phyloP scores from a whole-genome alignment of 73 alveolate species.

The Breviolum minutum region DNA sequence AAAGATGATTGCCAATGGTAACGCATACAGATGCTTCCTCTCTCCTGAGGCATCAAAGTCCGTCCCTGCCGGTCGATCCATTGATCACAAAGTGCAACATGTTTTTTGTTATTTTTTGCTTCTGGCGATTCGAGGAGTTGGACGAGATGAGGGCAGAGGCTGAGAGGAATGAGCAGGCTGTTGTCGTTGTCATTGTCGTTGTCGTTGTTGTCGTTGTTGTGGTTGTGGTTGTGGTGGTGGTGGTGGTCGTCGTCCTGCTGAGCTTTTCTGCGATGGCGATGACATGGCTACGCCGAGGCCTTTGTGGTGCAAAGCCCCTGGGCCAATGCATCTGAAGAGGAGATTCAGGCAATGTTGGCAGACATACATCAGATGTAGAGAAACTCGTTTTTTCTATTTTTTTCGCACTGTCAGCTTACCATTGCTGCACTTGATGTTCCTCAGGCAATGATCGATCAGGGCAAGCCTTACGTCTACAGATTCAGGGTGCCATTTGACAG shows the following conservation, averaged over 20 bases:
- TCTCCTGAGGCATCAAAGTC: conserved; percentile 30
- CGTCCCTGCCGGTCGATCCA: too few relatives aligned
- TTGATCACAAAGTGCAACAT: background rate
- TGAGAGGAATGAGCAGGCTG: conserved; percentile 61
- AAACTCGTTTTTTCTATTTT: background rate
- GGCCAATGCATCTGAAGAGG: conserved; percentile 92
- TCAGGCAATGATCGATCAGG: conserved; percentile 93
- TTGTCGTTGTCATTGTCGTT: background rate
- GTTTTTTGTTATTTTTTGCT: background rate
- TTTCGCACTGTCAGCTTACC: background rate
- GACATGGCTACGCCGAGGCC: conserved; percentile 29
- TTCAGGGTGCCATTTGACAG: conserved; percentile 94
- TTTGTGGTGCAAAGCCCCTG: conserved; percentile 87
- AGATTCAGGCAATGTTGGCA: conserved; percentile 35
- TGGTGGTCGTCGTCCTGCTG: background rate
- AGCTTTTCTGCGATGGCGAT: background rate
- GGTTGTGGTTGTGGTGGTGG: background rate
- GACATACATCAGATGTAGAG: background rate
- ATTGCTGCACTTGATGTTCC: too few relatives aligned
- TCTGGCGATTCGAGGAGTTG: conserved; percentile 60
- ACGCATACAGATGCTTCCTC: conserved; percentile 86
- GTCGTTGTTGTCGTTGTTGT: background rate
- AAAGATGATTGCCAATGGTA: conserved; percentile 60
- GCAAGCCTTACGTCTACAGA: conserved; percentile 90
- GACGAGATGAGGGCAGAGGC: conserved; percentile 93